phyloP scores from a whole-genome alignment of 108 stramenopile genomes.

The Poteriospumella lacustris region DNA sequence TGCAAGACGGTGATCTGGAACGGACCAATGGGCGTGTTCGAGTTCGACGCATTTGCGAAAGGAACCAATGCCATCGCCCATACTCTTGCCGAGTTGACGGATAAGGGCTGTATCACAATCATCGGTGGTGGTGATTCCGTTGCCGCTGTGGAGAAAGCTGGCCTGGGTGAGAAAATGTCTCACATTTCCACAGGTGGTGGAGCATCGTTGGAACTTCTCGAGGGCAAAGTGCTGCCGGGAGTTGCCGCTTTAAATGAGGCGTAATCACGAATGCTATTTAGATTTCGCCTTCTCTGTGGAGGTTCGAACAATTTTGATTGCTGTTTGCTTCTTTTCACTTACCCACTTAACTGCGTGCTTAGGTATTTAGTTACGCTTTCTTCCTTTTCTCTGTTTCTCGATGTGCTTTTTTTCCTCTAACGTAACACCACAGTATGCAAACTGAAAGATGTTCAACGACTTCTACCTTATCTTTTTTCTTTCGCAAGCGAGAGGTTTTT shows the following conservation, averaged over 20 bases:
- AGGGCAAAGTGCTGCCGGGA: conserved; percentile 93
- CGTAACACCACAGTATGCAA: no score
- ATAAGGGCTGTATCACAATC: conserved; percentile 82
- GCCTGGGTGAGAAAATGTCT: conserved; percentile 30
- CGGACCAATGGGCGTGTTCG: conserved; percentile 98
- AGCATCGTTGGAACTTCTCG: conserved; percentile 88
- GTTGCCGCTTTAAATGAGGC: conserved; percentile 70
- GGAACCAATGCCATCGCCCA: conserved; percentile 17
- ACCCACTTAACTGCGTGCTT: no score
- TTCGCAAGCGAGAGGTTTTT: no score
- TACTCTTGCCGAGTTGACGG: conserved; percentile 54
- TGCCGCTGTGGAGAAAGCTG: conserved; percentile 33
- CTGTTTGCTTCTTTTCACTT: no score
- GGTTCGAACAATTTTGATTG: no score
- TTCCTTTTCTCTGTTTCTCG: no score
- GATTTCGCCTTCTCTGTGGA: no score
- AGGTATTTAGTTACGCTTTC: no score
- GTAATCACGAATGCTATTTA: no score
- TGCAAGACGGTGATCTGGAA: conserved; percentile 90
- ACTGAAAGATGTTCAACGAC: no score
- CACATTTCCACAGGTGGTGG: conserved; percentile 52
- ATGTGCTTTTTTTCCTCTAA: no score
- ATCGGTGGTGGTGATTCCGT: conserved; percentile 91
- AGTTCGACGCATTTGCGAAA: conserved; percentile 62
- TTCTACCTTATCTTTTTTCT: no score